Conservation (phyloP, 108 stramenopile species). For the Fistulifera solaris region DNA sequence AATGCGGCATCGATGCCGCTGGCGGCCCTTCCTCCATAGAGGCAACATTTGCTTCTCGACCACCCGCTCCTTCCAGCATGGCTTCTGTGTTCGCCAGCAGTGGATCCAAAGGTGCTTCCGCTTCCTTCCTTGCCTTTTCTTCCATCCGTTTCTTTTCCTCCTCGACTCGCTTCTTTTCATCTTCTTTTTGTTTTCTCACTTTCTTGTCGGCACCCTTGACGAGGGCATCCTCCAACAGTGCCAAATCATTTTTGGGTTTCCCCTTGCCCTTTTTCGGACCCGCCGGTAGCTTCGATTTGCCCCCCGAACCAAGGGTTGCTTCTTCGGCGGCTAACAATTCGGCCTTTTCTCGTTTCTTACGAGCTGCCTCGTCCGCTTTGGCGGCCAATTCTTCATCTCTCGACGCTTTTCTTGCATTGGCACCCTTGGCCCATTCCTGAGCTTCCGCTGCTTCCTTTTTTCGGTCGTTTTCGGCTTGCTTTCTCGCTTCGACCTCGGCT, state of each 20-base stretch:
- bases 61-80: slow-evolving; percentile 34
- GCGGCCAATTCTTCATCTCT: slow-evolving; percentile 41
- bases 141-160: slow-evolving; percentile 28
- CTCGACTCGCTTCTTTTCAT: slow-evolving; percentile 43
- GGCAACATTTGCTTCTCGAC: slow-evolving; percentile 52
- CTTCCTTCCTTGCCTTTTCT: slow-evolving; percentile 24
- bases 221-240: slow-evolving; percentile 63
- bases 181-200: slow-evolving; percentile 45
- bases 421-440: slow-evolving; percentile 60
- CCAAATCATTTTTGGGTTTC: slow-evolving; percentile 56
- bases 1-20: slow-evolving; percentile 65
- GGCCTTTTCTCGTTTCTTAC: slow-evolving; percentile 61
- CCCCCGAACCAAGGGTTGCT: slow-evolving; percentile 25
- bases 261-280: slow-evolving; percentile 33
- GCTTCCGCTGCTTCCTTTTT: slow-evolving; percentile 32
- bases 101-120: slow-evolving; percentile 34
- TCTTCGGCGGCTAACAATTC: slow-evolving; percentile 67
- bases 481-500: slow-evolving; percentile 50
- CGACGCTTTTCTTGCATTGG: slow-evolving; percentile 36
- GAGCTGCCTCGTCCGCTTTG: slow-evolving; percentile 75
- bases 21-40: slow-evolving; percentile 33
- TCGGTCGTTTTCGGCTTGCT: slow-evolving; percentile 42
- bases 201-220: slow-evolving; percentile 79
- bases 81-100: slow-evolving; percentile 55
- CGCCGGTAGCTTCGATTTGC: slow-evolving; percentile 29